Evolutionary conservation across 768 basidiomycete species (phyloP), one percentile per base, ranked within the genome.

Genomic region (Trametes maxima): DNA sequence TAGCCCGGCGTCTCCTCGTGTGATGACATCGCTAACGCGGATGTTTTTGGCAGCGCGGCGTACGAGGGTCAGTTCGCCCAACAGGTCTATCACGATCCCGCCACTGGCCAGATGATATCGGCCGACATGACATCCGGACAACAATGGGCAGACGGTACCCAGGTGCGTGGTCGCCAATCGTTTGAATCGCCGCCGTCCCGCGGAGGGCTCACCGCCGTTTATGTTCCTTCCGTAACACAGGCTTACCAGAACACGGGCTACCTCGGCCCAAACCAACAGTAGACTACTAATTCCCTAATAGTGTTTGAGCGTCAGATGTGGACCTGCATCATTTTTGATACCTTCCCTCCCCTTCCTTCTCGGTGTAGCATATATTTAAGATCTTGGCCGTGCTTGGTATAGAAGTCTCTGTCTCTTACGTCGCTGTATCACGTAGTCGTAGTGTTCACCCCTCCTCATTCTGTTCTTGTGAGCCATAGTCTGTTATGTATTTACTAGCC

Each of bases 301-400:
- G 28, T 8, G 28, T 33, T 8, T 8, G 28, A 33, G 28, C 28
- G 28, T 8, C 28, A 33, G 28, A 3, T 33, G 28, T 33, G 8
- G 28, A 33, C 28, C 8, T 33, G 28, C 28, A 33, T 33, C 28
- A 33, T 3, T 45, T 58, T 45, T 35, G 48, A 4, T 46, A 13
- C 21, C 21, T 19, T 3, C 7, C 24, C 21, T 13, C 19, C 45
- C 21, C 14, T 22, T 21, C 48, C 21, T 35, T 24, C 10, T 16
- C 37, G 40, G 13, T 64, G 62, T 64, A 64, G 57, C 57, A 55
- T 52, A 59, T 63, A 64, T 64, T 59, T 64, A 59, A 47, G 28
- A 24, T 24, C 33, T 57, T 37, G 21, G 45, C 12, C 22, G 45
- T 35, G 36, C 37, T n/a, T 21, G 3, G 44, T 40, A 28, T 42